A percentile compares a stretch with the other conserved stretches of the same genome.
These are phyloP conservation scores for Hypoxylon sp. DNA, from an alignment of 2,329 filamentous ascomycete genomes.

Conservation along the genomic window DNA sequence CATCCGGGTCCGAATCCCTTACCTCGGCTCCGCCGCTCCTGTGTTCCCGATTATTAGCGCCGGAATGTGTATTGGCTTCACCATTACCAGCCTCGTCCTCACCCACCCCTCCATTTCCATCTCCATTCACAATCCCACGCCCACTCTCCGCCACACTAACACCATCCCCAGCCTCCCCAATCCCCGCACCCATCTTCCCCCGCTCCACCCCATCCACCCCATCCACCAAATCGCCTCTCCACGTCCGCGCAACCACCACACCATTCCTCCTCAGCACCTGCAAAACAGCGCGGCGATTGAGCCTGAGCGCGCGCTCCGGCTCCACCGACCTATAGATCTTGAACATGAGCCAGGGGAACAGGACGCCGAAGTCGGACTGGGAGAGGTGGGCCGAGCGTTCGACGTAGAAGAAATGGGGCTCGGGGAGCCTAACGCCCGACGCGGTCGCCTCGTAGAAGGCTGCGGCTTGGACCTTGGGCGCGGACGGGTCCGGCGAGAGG, in stretches of 20 bases:
- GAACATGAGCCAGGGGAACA: constrained; percentile 80
- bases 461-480: constrained; percentile 57
- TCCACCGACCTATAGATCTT: constrained; percentile 69
- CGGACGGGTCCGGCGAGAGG: constrained; percentile 69
- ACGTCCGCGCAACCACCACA: constrained; percentile 64
- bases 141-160: constrained; percentile 38
- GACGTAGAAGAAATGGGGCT: constrained; percentile 81
- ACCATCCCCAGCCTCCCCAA: constrained; percentile 41
- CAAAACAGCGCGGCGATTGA: constrained; percentile 70
- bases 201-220: constrained; percentile 48
- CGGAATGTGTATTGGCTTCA: background rate
- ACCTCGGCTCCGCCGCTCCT: constrained; percentile 25
- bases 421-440: constrained; percentile 57
- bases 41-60: background rate
- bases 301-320: constrained; percentile 69
- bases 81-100: constrained; percentile 36
- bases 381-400: constrained; percentile 80
- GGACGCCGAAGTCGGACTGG: constrained; percentile 85
- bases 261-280: constrained; percentile 67
- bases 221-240: constrained; percentile 64
- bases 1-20: constrained; percentile 37
- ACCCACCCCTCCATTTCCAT: constrained; percentile 53
- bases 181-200: background rate
- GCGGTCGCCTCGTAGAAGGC: constrained; percentile 55
- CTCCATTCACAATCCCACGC: too few relatives aligned